These are phyloP conservation scores for Sugiyamaella smithiae DNA, from an alignment of 805 yeast genomes.

Conservation along the genomic window DNA sequence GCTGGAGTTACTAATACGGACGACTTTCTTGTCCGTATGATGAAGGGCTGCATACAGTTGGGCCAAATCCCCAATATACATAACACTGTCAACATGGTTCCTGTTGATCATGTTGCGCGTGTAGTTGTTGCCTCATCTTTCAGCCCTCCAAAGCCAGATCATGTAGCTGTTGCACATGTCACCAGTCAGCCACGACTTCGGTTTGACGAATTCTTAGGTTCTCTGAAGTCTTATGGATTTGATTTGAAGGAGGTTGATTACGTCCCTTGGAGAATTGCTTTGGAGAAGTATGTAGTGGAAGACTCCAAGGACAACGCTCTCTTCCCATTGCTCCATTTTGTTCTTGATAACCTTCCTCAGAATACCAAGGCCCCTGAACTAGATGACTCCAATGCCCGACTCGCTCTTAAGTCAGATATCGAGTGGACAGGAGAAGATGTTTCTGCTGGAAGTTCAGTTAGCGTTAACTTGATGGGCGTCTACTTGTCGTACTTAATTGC, in stretches of 20 bases:
- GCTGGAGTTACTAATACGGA: constrained; percentile 95
- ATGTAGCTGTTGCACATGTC: constrained; percentile 82
- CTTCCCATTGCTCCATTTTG: constrained; percentile 91
- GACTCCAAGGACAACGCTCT: constrained; percentile 78
- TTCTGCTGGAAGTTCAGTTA: constrained; percentile 75
- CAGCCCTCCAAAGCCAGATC: constrained; percentile 57
- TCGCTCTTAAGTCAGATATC: constrained; percentile 60
- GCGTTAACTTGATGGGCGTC: constrained; percentile 58
- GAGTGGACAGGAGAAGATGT: constrained; percentile 63
- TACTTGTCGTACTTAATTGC: constrained; percentile 78
- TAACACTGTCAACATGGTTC: constrained; percentile 92
- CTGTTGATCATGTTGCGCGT: constrained; percentile 97
- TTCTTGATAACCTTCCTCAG: constrained; percentile 85
- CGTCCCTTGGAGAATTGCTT: constrained; percentile 68
- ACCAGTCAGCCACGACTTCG: constrained; percentile 93
- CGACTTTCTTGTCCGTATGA: constrained; percentile 89
- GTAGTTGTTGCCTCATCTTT: constrained; percentile 81
- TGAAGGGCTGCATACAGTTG: constrained; percentile 90
- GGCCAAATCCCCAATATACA: constrained; percentile 81
- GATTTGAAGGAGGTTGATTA: constrained; percentile 60
- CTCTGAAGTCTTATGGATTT: constrained; percentile 72
- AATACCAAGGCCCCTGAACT: constrained; percentile 94
- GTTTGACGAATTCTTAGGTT: constrained; percentile 69
- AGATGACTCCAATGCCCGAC: constrained; percentile 79
- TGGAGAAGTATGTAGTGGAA: constrained; percentile 76